Conservation (phyloP, 495 filamentous ascomycete genomes). For the Rusavskia elegans region DNA sequence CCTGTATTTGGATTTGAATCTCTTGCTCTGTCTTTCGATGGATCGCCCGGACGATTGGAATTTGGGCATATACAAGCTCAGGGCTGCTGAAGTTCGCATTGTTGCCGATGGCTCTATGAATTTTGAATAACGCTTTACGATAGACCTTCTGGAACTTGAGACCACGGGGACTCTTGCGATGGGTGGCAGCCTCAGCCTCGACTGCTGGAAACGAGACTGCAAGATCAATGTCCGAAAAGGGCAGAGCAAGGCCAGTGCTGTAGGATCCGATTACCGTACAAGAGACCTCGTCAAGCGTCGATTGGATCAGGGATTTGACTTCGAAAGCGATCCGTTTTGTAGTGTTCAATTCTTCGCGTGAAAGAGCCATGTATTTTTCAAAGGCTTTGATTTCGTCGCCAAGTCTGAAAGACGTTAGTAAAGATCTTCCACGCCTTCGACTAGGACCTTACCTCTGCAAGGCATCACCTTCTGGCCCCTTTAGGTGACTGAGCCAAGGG, state of each 20-base stretch:
- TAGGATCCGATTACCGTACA: conserved; percentile 35
- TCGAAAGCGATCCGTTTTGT: conserved; percentile 17
- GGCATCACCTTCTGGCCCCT: background rate
- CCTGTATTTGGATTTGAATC: conserved; percentile 23
- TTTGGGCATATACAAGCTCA: conserved; percentile 6
- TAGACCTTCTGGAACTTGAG: conserved; percentile 16
- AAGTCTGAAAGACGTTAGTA: conserved; percentile 12
- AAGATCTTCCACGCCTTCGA: background rate
- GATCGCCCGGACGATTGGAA: conserved; percentile 14
- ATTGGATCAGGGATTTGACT: conserved; percentile 12
- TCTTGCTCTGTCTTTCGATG: conserved; percentile 32
- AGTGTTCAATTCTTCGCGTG: conserved; percentile 16
- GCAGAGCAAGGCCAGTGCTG: conserved; percentile 32
- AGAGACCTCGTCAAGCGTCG: conserved; percentile 9
- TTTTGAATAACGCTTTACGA: conserved; percentile 10
- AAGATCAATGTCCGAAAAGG: conserved; percentile 37
- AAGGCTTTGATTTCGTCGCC: conserved; percentile 31
- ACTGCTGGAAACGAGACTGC: conserved; percentile 17
- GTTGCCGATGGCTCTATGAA: conserved; percentile 12
- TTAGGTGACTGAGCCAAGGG: conserved; percentile 9
- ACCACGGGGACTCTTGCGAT: conserved; percentile 21
- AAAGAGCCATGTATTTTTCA: conserved; percentile 26
- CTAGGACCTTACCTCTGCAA: background rate
- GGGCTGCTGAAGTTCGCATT: background rate
- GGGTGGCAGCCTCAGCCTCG: conserved; percentile 8